A percentile compares a stretch with the other conserved stretches of the same genome.
These are phyloP conservation scores for Penicillium aurantiogriseum DNA, from an alignment of 2,329 filamentous ascomycete species.

Conservation along the genomic window DNA sequence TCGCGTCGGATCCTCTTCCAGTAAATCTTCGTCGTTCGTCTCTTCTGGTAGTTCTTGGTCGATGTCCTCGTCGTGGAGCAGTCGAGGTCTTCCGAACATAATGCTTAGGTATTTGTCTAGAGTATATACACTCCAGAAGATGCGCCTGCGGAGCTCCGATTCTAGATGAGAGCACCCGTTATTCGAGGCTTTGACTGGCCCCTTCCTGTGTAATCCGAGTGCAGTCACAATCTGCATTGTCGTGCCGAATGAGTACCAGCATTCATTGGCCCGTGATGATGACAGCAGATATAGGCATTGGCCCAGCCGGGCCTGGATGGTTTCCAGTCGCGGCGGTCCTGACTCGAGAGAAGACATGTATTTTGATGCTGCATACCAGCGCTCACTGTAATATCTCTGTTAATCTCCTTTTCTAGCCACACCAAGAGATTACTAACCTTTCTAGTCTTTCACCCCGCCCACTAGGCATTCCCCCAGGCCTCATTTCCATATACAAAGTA, in stretches of 20 bases:
- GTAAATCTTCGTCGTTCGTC: slow-evolving; percentile 59
- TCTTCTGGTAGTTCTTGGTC: slow-evolving; percentile 59
- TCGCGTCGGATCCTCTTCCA: slow-evolving; percentile 39
- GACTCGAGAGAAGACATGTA: slow-evolving; percentile 46
- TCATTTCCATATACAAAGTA: slow-evolving; percentile 48
- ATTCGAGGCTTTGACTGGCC: slow-evolving; percentile 28
- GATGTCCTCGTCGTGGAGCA: slow-evolving; percentile 63
- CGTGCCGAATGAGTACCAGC: slow-evolving; percentile 61
- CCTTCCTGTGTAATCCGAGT: slow-evolving; percentile 41
- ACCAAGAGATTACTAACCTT: not conserved
- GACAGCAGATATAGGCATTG: slow-evolving; percentile 60
- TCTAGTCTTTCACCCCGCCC: slow-evolving; percentile 32
- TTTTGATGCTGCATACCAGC: slow-evolving; percentile 41
- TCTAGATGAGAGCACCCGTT: slow-evolving; percentile 35
- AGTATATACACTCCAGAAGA: slow-evolving; percentile 64
- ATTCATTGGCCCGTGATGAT: slow-evolving; percentile 60
- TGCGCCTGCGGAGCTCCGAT: slow-evolving; percentile 55
- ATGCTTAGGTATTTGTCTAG: slow-evolving; percentile 63
- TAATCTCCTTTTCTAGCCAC: not conserved
- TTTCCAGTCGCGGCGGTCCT: slow-evolving; percentile 55
- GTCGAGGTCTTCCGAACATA: slow-evolving; percentile 60
- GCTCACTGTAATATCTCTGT: slow-evolving; percentile 28
- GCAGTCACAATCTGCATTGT: slow-evolving; percentile 54
- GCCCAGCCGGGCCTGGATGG: slow-evolving; percentile 57
- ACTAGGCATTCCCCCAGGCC: slow-evolving; percentile 26